Percentiles rank a stretch among this genome's conserved stretches.
These are phyloP conservation scores for Mycena floridula DNA, from an alignment of 768 basidiomycete species.

Conservation along the genomic window DNA sequence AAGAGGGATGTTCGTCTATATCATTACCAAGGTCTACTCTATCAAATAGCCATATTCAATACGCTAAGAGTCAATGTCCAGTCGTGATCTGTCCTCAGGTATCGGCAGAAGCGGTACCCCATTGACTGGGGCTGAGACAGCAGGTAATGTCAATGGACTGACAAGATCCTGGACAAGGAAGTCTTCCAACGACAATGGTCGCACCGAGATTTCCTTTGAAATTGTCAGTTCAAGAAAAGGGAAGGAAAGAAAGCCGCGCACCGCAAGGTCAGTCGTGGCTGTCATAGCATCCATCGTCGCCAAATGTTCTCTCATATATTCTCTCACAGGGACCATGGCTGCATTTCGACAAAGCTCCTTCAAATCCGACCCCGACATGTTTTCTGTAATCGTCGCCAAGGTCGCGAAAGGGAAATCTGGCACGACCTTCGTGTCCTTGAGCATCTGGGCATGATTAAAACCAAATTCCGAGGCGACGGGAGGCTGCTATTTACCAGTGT, in stretches of 20 bases:
- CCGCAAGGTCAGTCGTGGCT: no score
- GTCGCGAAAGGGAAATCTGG: constrained; percentile 51
- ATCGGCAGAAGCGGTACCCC: no score
- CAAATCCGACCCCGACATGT: constrained; percentile 85
- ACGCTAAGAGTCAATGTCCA: neutral
- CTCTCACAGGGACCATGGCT: constrained; percentile 88
- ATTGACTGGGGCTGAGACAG: neutral
- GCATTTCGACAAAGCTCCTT: constrained; percentile 90
- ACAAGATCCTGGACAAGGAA: neutral
- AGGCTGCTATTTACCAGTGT: constrained; percentile 45
- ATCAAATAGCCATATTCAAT: no score
- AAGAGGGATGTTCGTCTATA: no score
- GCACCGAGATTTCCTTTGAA: neutral
- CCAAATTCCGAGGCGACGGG: neutral
- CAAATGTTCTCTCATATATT: constrained; percentile 58
- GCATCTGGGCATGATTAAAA: constrained; percentile 54
- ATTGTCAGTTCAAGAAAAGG: neutral
- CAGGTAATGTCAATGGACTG: no score
- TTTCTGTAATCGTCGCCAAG: constrained; percentile 66
- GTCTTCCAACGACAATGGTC: neutral
- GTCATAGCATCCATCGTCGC: constrained; percentile 34
- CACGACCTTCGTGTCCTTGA: constrained; percentile 68
- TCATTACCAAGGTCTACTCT: no score
- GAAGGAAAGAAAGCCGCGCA: constrained; percentile 4
- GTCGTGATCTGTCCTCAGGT: neutral